Evolutionary conservation across 108 stramenopile species (phyloP).

Genomic region (Nannochloropsis granulata): DNA sequence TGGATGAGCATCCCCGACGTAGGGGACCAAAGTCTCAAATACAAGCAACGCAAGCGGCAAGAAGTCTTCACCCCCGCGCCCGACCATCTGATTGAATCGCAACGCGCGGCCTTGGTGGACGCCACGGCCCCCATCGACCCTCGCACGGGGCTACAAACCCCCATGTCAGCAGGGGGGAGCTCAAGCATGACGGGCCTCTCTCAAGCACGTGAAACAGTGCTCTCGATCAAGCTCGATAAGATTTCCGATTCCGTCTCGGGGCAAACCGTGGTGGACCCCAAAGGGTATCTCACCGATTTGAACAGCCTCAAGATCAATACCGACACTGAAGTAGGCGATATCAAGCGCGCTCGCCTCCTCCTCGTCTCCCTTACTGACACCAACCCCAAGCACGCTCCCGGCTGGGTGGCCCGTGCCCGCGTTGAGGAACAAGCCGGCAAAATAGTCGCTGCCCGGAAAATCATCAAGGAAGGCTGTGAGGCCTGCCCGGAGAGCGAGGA

Average conservation of each 20-base stretch:
- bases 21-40: constrained; percentile 69
- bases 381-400: constrained; percentile 91
- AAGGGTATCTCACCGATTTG: constrained; percentile 79
- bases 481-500: constrained; percentile 77
- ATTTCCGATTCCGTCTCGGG: constrained; percentile 70
- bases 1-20: constrained; percentile 95
- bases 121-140: neutral
- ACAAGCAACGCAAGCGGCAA: constrained; percentile 62
- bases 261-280: constrained; percentile 82
- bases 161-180: neutral
- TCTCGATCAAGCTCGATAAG: constrained; percentile 74
- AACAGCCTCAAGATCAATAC: constrained; percentile 46
- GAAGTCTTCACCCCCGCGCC: constrained; percentile 80
- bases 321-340: constrained; percentile 76
- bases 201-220: constrained; percentile 69
- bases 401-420: constrained; percentile 94
- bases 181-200: constrained; percentile 41
- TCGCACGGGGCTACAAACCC: neutral
- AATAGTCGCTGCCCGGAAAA: constrained; percentile 71
- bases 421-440: constrained; percentile 91
- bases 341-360: constrained; percentile 67
- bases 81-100: constrained; percentile 51
- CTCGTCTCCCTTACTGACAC: constrained; percentile 82
- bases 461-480: constrained; percentile 91
- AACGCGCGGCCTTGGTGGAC: neutral